Evolutionary conservation across 2,329 filamentous ascomycete genomes (phyloP).

Genomic region (Nigrograna mackinnonii): DNA sequence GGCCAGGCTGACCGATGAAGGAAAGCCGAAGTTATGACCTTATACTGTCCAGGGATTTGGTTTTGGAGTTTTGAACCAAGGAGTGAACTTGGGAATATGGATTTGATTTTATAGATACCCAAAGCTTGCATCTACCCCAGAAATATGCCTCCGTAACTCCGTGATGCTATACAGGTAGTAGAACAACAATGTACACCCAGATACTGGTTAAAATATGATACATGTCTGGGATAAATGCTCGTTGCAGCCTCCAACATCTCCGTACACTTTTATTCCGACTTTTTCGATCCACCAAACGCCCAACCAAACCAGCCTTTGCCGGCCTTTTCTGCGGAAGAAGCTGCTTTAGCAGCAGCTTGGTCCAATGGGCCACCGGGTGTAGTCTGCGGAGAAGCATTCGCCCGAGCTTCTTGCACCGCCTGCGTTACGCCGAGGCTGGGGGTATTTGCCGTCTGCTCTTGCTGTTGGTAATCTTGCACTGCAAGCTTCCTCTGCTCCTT

Average conservation of each 20-base stretch:
- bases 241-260: neutral
- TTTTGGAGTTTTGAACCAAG: slow-evolving; percentile 2
- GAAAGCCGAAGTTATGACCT: neutral
- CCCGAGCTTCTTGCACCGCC: slow-evolving; percentile 37
- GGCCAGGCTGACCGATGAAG: slow-evolving; percentile 33
- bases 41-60: no score
- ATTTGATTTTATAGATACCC: slow-evolving; percentile 32
- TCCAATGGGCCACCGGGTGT: slow-evolving; percentile 50
- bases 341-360: slow-evolving; percentile 46
- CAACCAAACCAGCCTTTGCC: slow-evolving; percentile 52
- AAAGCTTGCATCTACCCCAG: slow-evolving; percentile 19
- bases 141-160: slow-evolving; percentile 28
- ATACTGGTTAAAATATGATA: slow-evolving; percentile 33
- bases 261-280: slow-evolving; percentile 19
- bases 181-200: slow-evolving; percentile 34
- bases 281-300: slow-evolving; percentile 44
- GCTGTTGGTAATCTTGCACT: slow-evolving; percentile 32
- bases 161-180: slow-evolving; percentile 35
- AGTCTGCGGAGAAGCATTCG: slow-evolving; percentile 15
- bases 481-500: slow-evolving; percentile 36
- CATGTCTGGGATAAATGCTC: slow-evolving; percentile 17
- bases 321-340: slow-evolving; percentile 36
- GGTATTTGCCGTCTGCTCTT: slow-evolving; percentile 21
- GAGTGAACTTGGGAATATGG: slow-evolving; percentile 19
- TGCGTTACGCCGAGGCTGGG: slow-evolving; percentile 27